Base-by-base conservation (phyloP, 2,329 filamentous ascomycete genomes). In the Tympanopsis confertula region DNA sequence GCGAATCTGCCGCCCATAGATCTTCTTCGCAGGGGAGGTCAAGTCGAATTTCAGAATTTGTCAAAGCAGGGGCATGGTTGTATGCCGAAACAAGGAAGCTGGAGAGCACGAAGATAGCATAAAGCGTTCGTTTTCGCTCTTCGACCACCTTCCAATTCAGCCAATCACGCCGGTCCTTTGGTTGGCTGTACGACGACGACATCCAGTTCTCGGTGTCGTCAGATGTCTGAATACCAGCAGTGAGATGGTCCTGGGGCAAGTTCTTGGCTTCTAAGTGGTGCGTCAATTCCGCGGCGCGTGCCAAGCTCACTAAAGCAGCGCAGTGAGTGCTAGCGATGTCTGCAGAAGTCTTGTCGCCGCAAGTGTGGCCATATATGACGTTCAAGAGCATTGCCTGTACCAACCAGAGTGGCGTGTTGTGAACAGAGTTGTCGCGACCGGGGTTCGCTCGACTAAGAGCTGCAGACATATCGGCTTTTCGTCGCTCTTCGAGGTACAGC, bases 371-470 rank as follows among this genome's bases (percentile, higher is more conserved):
- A 54, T 94, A 96, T 13, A 95, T 84, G 26, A 96, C 85, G 53
- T 94, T 96, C 37, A 98, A 69, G 5, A 96, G 67, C 89, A 96
- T 96, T 1, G 89, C 86, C 58, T 96, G 91, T 13, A 96, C 87
- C 19, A 98, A 70, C 88, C 89, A 96, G 29, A 95, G 69, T 1
- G 89, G 89, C 2, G 88, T 33, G 15, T 33, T 89, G 46, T 86
- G 78, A 28, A 78, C 71, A 13, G 76, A 69, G 36, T 70, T 70
- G 41, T 86, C 81, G 39, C 66, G 60, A 14, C 58, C 54, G 33
- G 68, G 62, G 12, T 68, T 61, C 32, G 53, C 57, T 24, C 67
- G 59, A 42, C 73, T 69, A 38, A 60, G 55, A 39, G 64, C 51
- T 14, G 66, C 58, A 7, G 65, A 68, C 44, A 93, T 80, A 53